Percentiles rank a stretch among this genome's conserved stretches.
Evolutionary conservation across 1,284 basidiomycete species (phyloP).

Genomic region (Ganoderma boninense): DNA sequence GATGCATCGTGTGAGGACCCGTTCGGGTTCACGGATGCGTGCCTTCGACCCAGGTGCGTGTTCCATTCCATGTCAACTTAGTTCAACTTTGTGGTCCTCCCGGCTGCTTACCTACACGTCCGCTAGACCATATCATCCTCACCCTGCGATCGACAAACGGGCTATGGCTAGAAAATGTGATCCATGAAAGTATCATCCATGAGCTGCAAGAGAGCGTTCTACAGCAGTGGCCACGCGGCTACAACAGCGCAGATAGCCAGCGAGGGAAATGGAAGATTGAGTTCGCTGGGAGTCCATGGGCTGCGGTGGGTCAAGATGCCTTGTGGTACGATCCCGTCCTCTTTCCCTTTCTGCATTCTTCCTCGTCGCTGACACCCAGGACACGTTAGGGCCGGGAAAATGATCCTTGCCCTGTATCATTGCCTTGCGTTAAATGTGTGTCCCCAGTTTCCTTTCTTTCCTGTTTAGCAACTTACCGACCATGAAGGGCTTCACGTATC

Average conservation of each 20-base stretch:
- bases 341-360: not conserved
- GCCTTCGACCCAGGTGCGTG: constrained; percentile 39
- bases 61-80: not conserved
- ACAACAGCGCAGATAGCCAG: constrained; percentile 39
- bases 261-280: constrained; percentile 48
- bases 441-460: constrained; percentile 13
- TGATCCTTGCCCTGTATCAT: constrained; percentile 52
- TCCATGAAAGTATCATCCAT: constrained; percentile 45
- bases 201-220: constrained; percentile 51
- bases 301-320: constrained; percentile 47
- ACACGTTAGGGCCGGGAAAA: constrained; percentile 48
- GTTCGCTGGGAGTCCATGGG: constrained; percentile 57
- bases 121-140: constrained; percentile 46
- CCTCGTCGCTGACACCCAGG: constrained; percentile 8
- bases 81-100: not conserved
- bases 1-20: constrained; percentile 37
- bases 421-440: constrained; percentile 50
- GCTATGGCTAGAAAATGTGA: constrained; percentile 51
- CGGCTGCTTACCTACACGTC: not conserved
- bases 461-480: not conserved
- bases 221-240: constrained; percentile 57
- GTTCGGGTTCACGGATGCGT: constrained; percentile 40
- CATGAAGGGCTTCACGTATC: constrained; percentile 57
- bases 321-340: constrained; percentile 46
- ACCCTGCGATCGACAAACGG: constrained; percentile 47